These are phyloP conservation scores for Quercus rubra DNA, from an alignment of 306 rosid species.

Conservation along the genomic window DNA sequence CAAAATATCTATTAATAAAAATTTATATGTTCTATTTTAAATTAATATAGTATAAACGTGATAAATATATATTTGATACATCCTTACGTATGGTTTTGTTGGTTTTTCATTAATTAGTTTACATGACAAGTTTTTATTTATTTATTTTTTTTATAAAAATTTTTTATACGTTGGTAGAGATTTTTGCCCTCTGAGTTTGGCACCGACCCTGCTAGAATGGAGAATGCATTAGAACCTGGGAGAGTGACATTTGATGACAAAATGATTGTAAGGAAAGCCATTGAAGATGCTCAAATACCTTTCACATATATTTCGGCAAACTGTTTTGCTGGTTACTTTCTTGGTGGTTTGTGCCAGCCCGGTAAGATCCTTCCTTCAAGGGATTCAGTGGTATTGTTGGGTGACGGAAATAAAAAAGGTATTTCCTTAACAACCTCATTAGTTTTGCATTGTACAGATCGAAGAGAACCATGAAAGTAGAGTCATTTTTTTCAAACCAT, in stretches of 20 bases:
- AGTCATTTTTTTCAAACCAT: no score
- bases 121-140: background rate
- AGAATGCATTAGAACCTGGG: conserved; percentile 65
- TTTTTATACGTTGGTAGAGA: conserved; percentile 32
- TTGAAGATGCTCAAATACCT: conserved; percentile 64
- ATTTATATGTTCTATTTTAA: no score
- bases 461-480: no score
- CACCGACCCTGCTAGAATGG: conserved; percentile 67
- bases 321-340: conserved; percentile 71
- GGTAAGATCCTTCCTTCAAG: conserved; percentile 47
- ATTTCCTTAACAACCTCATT: background rate
- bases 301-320: conserved; percentile 67
- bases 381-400: conserved; percentile 54
- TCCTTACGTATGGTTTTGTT: background rate
- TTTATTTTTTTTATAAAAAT: no score
- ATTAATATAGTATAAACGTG: no score
- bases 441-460: background rate
- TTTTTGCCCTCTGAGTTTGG: conserved; percentile 80
- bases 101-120: no score
- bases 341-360: conserved; percentile 68
- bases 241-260: conserved; percentile 77
- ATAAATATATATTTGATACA: no score
- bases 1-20: no score
- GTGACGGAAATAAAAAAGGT: conserved; percentile 73
- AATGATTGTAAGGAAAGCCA: conserved; percentile 68